Evolutionary conservation across 805 yeast species (phyloP), one percentile per base, ranked within the genome.

Genomic region (Priceomyces haplophilus): DNA sequence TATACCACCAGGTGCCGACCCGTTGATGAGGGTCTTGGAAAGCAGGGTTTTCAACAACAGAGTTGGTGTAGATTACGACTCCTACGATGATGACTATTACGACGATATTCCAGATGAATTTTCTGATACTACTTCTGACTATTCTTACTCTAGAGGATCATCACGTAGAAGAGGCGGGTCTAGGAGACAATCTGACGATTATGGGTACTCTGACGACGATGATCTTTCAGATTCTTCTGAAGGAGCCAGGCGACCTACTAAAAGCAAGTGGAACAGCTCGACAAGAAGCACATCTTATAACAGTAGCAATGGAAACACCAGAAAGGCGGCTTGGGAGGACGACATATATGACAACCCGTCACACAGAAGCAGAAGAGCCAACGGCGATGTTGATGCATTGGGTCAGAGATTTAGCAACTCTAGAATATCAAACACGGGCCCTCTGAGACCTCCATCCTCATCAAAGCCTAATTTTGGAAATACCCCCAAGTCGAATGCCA

Each of bases 1-100:
- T 37, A 79, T 96, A 3, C 98, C 98, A 2, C 88, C 96, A 21
- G 89, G 85, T 8, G 85, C 89, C 52, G 97, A 89, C 49, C 77
- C 93, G 4, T 75, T 91, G 50, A 82, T 88, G 80, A 77, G 95
- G 55, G 85, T 91, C 12, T 75, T 91, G 49, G 91, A 89, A 50
- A 80, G 93, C 23, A 77, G 90, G 52, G 96, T 88, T 1, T 93
- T 91, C 73, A 76, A 76, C 49, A 74, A 73, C 60, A 72, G 78
- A 58, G 68, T 74, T 43, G 70, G 66, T 38, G 67, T 63, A 40
- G 70, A 70, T 7, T 78, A 70, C 34, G 73, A 72, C 45, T 78
- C 75, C 34, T 74, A 72, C 51, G 81, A 79, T 53, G 85, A 83
- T 44, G 79, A 79, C 56, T 85, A 82, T 59, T 64, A 64, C 45